Conservation (phyloP, 2,329 filamentous ascomycete species). For the Fusarium coicis region DNA sequence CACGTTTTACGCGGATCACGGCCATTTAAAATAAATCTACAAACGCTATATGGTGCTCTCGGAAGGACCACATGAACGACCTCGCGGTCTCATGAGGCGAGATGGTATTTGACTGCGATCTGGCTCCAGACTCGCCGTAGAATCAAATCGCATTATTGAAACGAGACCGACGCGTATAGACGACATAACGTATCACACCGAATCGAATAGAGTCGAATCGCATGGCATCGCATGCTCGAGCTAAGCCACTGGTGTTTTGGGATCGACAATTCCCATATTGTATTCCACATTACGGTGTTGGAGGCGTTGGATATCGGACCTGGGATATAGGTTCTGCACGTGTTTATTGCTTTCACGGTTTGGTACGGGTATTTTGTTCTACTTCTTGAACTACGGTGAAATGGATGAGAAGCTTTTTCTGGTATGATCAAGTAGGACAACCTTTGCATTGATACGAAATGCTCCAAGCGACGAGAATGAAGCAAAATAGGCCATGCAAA, state of each 20-base stretch:
- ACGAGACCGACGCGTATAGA: conserved; percentile 23
- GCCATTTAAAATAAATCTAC: conserved; percentile 17
- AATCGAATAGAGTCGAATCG: not conserved
- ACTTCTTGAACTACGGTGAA: not conserved
- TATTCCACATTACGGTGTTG: conserved; percentile 37
- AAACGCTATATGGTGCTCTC: conserved; percentile 17
- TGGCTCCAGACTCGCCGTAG: not conserved
- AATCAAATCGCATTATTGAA: conserved; percentile 12
- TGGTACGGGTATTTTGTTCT: not conserved
- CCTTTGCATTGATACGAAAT: conserved; percentile 5
- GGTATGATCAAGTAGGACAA: not conserved
- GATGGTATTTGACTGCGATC: conserved; percentile 19
- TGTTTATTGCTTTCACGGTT: conserved; percentile 16
- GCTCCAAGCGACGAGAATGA: not conserved
- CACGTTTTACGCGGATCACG: conserved; percentile 23
- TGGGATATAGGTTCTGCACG: conserved; percentile 28
- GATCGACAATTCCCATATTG: conserved; percentile 15
- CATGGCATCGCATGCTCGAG: conserved; percentile 13
- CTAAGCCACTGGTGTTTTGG: not conserved
- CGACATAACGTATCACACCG: conserved; percentile 13
- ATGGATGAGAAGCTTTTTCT: not conserved
- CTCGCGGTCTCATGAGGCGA: conserved; percentile 36
- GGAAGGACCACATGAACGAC: conserved; percentile 25
- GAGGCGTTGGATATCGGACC: conserved; percentile 36
- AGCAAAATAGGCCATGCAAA: conserved; percentile 5